Evolutionary conservation across 2,329 filamentous ascomycete genomes (phyloP), one percentile per base, ranked within the genome.

Genomic region (Aspergillus calidoustus): DNA sequence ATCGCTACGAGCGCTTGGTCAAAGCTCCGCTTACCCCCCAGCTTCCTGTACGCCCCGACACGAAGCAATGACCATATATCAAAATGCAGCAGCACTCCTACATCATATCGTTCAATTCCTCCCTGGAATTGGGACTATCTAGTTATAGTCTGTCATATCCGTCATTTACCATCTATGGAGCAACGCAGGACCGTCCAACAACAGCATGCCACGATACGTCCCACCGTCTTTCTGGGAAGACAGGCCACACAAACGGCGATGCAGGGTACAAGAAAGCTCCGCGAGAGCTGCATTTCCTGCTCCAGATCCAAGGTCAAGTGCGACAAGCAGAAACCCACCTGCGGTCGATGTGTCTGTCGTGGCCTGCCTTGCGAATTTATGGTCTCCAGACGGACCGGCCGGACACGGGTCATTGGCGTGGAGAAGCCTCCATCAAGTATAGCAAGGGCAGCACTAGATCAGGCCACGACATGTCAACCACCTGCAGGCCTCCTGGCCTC

Each of bases 271-370:
- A 54, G 59, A 15, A 61, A 61, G 47, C 54, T 61, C 13, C 59
- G 59, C 15, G 59, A 61, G 15, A 61, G 59, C 43, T 61, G 59
- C 41, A 61, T 57, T n/a, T 43, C 44, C 9, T 61, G 59, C 43
- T 41, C 59, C 4, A 61, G 51, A 13, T 61, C 59, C 19, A 61
- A 61, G 3, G 59, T 61, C 19, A 61, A 57, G 47, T 61, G 59
- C 22, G 48, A 61, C 34, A 61, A 61, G 49, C 53, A 53, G 34
- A 61, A 61, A 30, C 59, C 59, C 3, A 34, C 48, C 5, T 57
- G 59, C 25, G 22, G 59, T 49, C 54, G 59, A 8, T 61, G 59
- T 28, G 59, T 54, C 17, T 54, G 59, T 19, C 59, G 59, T 22
- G 34, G 59, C 9, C 49, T 61, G 41, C n/a, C 41, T 9, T 61